Conservation (phyloP, 371 early-diverging fungal genomes). For the Mucor indicus region DNA sequence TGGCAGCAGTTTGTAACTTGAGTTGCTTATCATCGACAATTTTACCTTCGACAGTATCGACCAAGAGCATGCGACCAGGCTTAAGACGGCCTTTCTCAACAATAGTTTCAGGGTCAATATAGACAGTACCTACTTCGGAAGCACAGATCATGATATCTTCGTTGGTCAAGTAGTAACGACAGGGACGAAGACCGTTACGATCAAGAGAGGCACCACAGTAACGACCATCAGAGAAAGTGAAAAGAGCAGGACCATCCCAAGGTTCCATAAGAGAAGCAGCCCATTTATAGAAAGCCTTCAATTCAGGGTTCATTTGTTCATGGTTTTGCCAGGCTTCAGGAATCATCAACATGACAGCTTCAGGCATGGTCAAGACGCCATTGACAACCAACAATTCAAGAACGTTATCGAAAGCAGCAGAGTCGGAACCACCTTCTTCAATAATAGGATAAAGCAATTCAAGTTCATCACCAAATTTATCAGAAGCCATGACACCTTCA, state of each 20-base stretch:
- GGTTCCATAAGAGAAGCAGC: constrained; percentile 96
- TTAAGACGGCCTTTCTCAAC: constrained; percentile 91
- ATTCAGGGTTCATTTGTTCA: constrained; percentile 77
- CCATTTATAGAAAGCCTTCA: constrained; percentile 94
- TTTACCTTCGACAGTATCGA: constrained; percentile 90
- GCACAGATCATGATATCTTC: constrained; percentile 96
- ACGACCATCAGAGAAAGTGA: constrained; percentile 95
- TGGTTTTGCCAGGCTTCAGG: constrained; percentile 98
- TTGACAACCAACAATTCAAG: constrained; percentile 90
- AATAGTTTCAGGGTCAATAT: constrained; percentile 77
- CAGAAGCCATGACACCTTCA: constrained; percentile 88
- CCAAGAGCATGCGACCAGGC: constrained; percentile 95
- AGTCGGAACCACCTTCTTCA: constrained; percentile 96
- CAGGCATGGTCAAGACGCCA: constrained; percentile 86
- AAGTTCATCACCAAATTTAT: constrained; percentile 75
- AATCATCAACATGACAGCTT: constrained; percentile 96
- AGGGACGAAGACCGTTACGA: constrained; percentile 96
- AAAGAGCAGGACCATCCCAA: constrained; percentile 97
- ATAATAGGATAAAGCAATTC: constrained; percentile 90
- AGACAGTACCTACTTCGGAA: constrained; percentile 92
- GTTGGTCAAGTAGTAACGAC: constrained; percentile 90
- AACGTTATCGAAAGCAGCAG: constrained; percentile 95
- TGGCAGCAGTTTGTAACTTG: constrained; percentile 70
- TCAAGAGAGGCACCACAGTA: constrained; percentile 94
- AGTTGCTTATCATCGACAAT: constrained; percentile 90